Conservation (phyloP, 2,329 filamentous ascomycete genomes). For the Rhynchosporium graminicola region DNA sequence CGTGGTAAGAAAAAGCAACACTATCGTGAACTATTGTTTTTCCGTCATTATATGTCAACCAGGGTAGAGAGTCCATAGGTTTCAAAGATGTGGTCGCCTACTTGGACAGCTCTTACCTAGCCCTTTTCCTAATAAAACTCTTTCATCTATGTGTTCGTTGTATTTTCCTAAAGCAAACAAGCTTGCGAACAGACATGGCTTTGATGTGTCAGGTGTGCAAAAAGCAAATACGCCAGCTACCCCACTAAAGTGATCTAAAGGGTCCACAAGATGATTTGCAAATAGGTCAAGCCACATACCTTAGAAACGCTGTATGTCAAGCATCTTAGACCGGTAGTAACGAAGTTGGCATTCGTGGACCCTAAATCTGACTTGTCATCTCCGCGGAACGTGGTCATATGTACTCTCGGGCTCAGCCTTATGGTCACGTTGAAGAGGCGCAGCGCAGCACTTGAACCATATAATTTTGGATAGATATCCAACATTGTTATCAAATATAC, state of each 20-base stretch:
- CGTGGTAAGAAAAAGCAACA: slow-evolving; percentile 2
- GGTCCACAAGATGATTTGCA: not conserved
- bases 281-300: too few relatives aligned
- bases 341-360: not conserved
- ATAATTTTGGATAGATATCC: not conserved
- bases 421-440: not conserved
- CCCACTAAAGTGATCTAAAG: not conserved
- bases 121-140: not conserved
- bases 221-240: not conserved
- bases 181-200: slow-evolving; percentile 10
- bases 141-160: not conserved
- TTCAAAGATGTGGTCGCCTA: not conserved
- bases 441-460: too few relatives aligned
- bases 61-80: not conserved
- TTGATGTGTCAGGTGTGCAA: slow-evolving; percentile 1
- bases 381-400: not conserved
- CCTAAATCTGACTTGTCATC: not conserved
- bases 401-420: slow-evolving; percentile 1
- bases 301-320: too few relatives aligned
- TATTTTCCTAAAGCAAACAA: slow-evolving; percentile 5
- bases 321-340: not conserved
- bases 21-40: slow-evolving; percentile 1
- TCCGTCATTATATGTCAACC: not conserved
- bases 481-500: not conserved
- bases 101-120: not conserved